phyloP scores from a whole-genome alignment of 2,329 filamentous ascomycete species.

The Ascochyta pisi region DNA sequence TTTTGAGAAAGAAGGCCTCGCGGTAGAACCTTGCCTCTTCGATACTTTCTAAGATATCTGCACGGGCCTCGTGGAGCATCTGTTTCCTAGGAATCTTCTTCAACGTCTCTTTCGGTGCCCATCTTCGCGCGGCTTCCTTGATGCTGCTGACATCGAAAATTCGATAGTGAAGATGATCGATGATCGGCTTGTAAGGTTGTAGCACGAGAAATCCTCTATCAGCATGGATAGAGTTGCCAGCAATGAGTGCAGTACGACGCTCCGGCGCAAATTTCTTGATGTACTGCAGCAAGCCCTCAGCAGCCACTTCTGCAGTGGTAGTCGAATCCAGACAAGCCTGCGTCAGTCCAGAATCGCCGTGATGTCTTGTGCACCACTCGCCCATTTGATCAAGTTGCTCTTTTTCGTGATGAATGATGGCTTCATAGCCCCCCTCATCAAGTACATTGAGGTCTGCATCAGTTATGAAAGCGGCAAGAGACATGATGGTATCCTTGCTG shows the following conservation, averaged over 20 bases:
- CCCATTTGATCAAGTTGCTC: slow-evolving; percentile 79
- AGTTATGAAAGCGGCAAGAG: slow-evolving; percentile 92
- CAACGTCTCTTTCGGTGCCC: slow-evolving; percentile 71
- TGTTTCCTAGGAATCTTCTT: slow-evolving; percentile 73
- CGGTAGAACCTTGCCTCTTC: slow-evolving; percentile 87
- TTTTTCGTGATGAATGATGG: slow-evolving; percentile 75
- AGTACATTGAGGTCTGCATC: slow-evolving; percentile 77
- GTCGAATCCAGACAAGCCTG: slow-evolving; percentile 75
- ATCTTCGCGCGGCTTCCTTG: slow-evolving; percentile 87
- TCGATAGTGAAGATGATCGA: slow-evolving; percentile 84
- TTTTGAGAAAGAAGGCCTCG: slow-evolving; percentile 66
- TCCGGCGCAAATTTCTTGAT: slow-evolving; percentile 75
- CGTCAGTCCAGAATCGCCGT: slow-evolving; percentile 82
- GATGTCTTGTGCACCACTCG: slow-evolving; percentile 85
- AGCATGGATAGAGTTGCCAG: slow-evolving; percentile 92
- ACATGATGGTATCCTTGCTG: slow-evolving; percentile 82
- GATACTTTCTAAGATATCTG: slow-evolving; percentile 96
- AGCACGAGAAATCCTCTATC: slow-evolving; percentile 82
- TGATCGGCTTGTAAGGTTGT: slow-evolving; percentile 74
- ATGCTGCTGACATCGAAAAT: slow-evolving; percentile 91
- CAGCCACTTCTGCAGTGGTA: slow-evolving; percentile 74
- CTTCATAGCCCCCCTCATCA: slow-evolving; percentile 79
- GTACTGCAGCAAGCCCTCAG: slow-evolving; percentile 76
- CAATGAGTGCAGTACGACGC: slow-evolving; percentile 72
- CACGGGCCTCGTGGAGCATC: slow-evolving; percentile 78